Percentiles rank a stretch among this genome's conserved stretches.
Evolutionary conservation across 257 asterid genomes (phyloP).

Genomic region (Nicotiana undulata): DNA sequence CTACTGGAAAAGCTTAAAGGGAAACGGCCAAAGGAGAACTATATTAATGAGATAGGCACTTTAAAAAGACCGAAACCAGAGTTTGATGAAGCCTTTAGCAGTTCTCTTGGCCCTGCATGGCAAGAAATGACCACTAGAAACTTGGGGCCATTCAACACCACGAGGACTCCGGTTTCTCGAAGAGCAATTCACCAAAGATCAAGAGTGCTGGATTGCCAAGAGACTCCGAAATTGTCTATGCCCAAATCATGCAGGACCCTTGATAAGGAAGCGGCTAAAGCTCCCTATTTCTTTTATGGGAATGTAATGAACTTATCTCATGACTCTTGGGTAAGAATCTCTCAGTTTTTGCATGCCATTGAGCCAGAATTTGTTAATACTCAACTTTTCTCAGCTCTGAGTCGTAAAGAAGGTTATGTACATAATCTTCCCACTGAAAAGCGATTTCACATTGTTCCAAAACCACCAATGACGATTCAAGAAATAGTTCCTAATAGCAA

Average conservation of each 20-base stretch:
- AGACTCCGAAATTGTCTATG: slow-evolving; percentile 25
- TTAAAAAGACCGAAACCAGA: slow-evolving; percentile 60
- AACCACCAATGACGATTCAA: slow-evolving; percentile 58
- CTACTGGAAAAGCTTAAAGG: slow-evolving; percentile 48
- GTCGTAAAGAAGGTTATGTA: slow-evolving; percentile 70
- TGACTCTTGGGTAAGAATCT: slow-evolving; percentile 63
- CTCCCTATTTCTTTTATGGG: slow-evolving; percentile 84
- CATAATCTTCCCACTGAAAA: slow-evolving; percentile 75
- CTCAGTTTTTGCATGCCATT: slow-evolving; percentile 59
- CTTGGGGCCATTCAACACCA: slow-evolving; percentile 16
- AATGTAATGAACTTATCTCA: slow-evolving; percentile 38
- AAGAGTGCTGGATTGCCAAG: slow-evolving; percentile 27
- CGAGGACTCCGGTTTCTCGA: slow-evolving; percentile 16
- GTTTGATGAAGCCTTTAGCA: slow-evolving; percentile 29
- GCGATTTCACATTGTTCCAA: slow-evolving; percentile 54
- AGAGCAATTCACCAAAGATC: slow-evolving; percentile 20
- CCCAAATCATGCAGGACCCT: slow-evolving; percentile 43
- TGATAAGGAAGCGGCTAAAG: slow-evolving; percentile 37
- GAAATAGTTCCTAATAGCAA: slow-evolving; percentile 51
- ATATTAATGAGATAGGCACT: slow-evolving; percentile 22
- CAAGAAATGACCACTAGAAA: slow-evolving; percentile 34
- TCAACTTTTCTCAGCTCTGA: slow-evolving; percentile 51
- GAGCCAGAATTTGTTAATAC: slow-evolving; percentile 65
- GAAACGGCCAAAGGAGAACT: slow-evolving; percentile 54
- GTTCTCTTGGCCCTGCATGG: slow-evolving; percentile 22